A percentile compares a stretch with the other conserved stretches of the same genome.
Evolutionary conservation across 176 grass and related monocot species (phyloP).

Genomic region (Ampelocalamus luodianensis): DNA sequence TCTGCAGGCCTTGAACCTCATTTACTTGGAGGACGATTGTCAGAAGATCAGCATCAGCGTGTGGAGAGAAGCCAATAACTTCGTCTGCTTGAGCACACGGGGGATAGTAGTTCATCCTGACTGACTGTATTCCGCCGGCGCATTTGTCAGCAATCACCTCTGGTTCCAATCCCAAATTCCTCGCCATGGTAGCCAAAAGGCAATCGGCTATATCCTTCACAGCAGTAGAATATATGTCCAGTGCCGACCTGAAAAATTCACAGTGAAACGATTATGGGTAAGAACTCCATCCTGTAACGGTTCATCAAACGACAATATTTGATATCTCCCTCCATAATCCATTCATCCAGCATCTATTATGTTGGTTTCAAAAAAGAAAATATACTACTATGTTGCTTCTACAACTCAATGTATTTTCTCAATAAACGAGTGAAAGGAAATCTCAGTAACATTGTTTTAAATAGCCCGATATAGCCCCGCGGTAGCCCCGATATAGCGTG

Average conservation of each 20-base stretch:
- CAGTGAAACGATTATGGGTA: not conserved
- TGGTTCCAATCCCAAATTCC: slow-evolving; percentile 51
- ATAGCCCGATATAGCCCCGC: no score
- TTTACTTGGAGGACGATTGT: slow-evolving; percentile 65
- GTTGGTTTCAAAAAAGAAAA: not conserved
- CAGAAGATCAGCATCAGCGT: slow-evolving; percentile 56
- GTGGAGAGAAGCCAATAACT: slow-evolving; percentile 70
- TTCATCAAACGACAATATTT: not conserved
- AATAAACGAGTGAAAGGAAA: no score
- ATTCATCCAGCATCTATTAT: not conserved
- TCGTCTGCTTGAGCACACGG: slow-evolving; percentile 49
- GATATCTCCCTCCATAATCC: not conserved
- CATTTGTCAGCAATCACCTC: slow-evolving; percentile 43
- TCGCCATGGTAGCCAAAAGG: slow-evolving; percentile 50
- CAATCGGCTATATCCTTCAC: slow-evolving; percentile 45
- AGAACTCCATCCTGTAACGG: not conserved
- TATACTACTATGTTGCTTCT: not conserved
- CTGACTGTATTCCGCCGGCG: slow-evolving; percentile 36
- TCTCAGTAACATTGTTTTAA: no score
- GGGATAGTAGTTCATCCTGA: slow-evolving; percentile 84
- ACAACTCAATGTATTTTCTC: not conserved
- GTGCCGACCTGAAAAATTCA: slow-evolving; percentile 23
- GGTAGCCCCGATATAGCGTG: no score
- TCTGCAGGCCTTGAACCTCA: slow-evolving; percentile 68
- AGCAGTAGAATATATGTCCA: slow-evolving; percentile 52